Conservation (phyloP, 169 alveolate species). For the Miamiensis avidus region DNA sequence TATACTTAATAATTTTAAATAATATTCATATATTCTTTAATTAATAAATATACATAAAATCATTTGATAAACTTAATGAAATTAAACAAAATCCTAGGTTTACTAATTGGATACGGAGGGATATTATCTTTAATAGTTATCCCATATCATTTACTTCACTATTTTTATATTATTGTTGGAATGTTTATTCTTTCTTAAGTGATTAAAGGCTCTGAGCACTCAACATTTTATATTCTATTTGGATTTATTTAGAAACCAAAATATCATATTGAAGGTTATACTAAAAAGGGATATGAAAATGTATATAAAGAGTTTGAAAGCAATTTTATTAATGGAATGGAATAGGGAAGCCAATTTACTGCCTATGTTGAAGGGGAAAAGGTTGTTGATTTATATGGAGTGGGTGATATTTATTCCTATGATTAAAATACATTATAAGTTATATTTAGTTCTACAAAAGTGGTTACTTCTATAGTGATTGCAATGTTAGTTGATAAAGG, state of each 20-base stretch:
- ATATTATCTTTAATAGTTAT: too few relatives aligned
- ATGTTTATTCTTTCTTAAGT: neutral
- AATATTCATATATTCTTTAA: too few relatives aligned
- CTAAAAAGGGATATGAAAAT: neutral
- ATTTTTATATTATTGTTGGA: too few relatives aligned
- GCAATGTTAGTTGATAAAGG: neutral
- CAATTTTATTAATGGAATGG: neutral
- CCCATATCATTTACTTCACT: too few relatives aligned
- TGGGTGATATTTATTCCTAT: neutral
- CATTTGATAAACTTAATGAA: too few relatives aligned
- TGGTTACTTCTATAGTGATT: neutral
- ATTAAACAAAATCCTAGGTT: too few relatives aligned
- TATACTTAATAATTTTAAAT: too few relatives aligned
- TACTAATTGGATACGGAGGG: too few relatives aligned
- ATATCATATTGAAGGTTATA: neutral
- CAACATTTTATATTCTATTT: too few relatives aligned
- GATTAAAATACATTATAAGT: neutral
- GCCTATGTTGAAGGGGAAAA: neutral
- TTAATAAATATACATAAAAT: too few relatives aligned
- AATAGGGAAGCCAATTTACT: neutral
- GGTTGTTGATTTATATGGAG: neutral
- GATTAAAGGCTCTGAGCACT: neutral
- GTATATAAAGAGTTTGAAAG: too few relatives aligned
- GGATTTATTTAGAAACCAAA: neutral
- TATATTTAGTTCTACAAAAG: neutral